Percentiles rank a stretch among this genome's conserved stretches.
Conservation (phyloP, 257 asterid genomes). For the Solanum sparsipilum region DNA sequence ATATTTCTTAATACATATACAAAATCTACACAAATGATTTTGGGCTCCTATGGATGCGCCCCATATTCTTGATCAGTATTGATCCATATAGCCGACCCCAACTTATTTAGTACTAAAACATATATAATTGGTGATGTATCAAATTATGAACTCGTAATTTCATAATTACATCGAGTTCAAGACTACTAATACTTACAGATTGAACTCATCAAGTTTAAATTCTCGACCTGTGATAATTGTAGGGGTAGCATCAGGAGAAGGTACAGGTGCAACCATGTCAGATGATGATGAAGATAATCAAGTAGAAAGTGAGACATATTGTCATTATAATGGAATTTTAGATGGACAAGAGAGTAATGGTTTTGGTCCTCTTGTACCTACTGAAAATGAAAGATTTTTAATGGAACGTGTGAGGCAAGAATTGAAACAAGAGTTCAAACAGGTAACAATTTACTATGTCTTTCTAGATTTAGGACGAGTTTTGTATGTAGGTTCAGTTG, state of each 20-base stretch:
- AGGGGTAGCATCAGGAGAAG: not conserved
- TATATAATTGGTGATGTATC: not conserved
- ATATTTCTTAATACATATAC: not conserved
- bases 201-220: not conserved
- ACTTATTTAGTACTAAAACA: not conserved
- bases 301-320: not conserved
- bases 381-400: not conserved
- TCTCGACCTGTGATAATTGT: not conserved
- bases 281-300: not conserved
- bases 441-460: not conserved
- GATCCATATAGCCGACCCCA: not conserved
- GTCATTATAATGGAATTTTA: not conserved
- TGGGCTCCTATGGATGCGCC: not conserved
- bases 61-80: not conserved
- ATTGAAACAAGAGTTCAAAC: not conserved
- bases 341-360: not conserved
- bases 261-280: not conserved
- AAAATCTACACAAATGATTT: not conserved
- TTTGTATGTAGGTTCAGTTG: not conserved
- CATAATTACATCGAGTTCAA: not conserved
- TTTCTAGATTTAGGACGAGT: no score
- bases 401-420: not conserved
- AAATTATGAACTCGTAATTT: not conserved
- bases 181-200: not conserved
- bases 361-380: not conserved